Evolutionary conservation across 495 filamentous ascomycete species (phyloP).

Genomic region (Daldinia decipiens): DNA sequence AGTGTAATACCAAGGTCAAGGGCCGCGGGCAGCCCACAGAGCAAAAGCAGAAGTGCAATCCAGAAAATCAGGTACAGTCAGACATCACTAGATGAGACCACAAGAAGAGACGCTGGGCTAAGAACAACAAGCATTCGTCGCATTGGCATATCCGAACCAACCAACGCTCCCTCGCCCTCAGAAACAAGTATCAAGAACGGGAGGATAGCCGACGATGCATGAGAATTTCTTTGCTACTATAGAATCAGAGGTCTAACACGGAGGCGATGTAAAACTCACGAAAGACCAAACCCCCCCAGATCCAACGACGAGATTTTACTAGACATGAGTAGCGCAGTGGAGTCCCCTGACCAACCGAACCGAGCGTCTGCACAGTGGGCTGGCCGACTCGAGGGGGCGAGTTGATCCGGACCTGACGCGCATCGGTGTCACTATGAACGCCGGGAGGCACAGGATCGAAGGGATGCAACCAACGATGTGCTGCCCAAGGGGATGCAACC

Average conservation of each 20-base stretch:
- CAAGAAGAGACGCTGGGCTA: constrained; percentile 12
- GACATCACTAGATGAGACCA: constrained; percentile 1
- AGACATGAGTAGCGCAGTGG: constrained; percentile 9
- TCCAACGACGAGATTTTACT: neutral
- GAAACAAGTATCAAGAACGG: constrained; percentile 5
- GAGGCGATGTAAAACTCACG: constrained; percentile 13
- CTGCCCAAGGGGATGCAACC: neutral
- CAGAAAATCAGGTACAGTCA: constrained; percentile 6
- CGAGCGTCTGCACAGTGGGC: constrained; percentile 34
- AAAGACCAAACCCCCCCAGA: neutral
- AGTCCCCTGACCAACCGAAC: constrained; percentile 39
- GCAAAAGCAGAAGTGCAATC: constrained; percentile 9
- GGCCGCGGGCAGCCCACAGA: constrained; percentile 8
- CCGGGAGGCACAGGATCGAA: neutral
- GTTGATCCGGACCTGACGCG: constrained; percentile 17
- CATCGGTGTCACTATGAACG: constrained; percentile 19
- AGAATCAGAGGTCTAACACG: constrained; percentile 5
- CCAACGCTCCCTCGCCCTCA: constrained; percentile 2
- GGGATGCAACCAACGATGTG: constrained; percentile 9
- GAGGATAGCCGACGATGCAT: constrained; percentile 31
- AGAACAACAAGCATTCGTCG: neutral
- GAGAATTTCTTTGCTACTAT: constrained; percentile 21
- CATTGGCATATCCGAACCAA: constrained; percentile 19
- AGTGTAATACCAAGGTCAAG: constrained; percentile 35
- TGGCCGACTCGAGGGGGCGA: constrained; percentile 18